Evolutionary conservation across 1,284 basidiomycete genomes (phyloP), one percentile per base, ranked within the genome.

Genomic region (Trichosporon coremiiforme): DNA sequence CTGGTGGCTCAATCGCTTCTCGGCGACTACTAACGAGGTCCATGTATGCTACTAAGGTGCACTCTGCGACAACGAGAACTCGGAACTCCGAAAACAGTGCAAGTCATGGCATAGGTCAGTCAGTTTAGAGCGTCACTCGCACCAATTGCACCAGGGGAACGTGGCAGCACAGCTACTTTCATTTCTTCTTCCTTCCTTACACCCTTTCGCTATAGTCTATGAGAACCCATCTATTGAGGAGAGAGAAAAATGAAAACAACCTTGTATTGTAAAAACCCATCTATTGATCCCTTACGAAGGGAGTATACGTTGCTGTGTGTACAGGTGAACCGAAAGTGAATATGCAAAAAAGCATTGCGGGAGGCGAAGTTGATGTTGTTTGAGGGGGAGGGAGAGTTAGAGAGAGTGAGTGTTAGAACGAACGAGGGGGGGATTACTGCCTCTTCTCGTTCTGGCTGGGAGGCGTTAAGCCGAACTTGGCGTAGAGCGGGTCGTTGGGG

Each of bases 401-500:
- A 9, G 57, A 33, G 57, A 62, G 31, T 25, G 57, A 10, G 57
- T 62, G 57, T 33, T 15, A 33, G 53, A 7, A 25, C 10, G 6
- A 7, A 15, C 35, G n/a, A 22, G 9, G 50, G n/a, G 25, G 36
- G 13, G 12, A 10, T 62, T 67, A 47, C 10, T 55, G 60, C 50
- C 20, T 53, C 65, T 68, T 66, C n/a, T 50, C 62, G 35, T 38
- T 15, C 9, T 22, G 53, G 63, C 64, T 38, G 1, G 73, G 73
- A 13, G 70, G 70, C n/a, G 66, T 67, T 20, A 80, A 69, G 47
- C 78, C 79, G 66, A 80, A 83, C 68, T 76, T 76, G 55, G 72
- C 73, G 71, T 77, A 80, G 50, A 84, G 65, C 17, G 83, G 82
- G 71, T 85, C 84, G 67, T 80, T 79, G 4, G 79, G 75, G 73